Conservation (phyloP, 305 asterid genomes). For the Plantago rigida region DNA sequence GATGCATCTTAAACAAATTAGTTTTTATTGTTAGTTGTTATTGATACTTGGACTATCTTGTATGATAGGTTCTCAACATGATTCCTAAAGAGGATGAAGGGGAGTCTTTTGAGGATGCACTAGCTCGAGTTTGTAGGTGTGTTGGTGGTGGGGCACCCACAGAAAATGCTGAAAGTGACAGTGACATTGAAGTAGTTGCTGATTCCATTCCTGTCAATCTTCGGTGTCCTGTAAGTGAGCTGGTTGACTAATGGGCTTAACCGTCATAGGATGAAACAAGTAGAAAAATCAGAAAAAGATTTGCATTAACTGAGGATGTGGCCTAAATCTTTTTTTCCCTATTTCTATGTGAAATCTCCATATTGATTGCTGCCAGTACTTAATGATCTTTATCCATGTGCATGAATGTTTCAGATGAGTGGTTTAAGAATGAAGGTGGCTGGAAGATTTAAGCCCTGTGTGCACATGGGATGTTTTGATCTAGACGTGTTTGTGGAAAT, state of each 20-base stretch:
- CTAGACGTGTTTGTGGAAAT: slow-evolving; percentile 91
- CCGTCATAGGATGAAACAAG: neutral
- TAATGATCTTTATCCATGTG: slow-evolving; percentile 22
- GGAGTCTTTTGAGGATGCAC: slow-evolving; percentile 82
- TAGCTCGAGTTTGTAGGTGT: slow-evolving; percentile 86
- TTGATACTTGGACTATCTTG: slow-evolving; percentile 18
- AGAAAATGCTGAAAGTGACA: slow-evolving; percentile 93
- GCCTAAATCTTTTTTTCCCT: slow-evolving; percentile 2
- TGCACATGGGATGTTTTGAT: slow-evolving; percentile 97
- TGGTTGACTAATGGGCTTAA: slow-evolving; percentile 3
- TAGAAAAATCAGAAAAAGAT: neutral
- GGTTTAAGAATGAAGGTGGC: slow-evolving; percentile 94
- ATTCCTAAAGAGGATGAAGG: slow-evolving; percentile 86
- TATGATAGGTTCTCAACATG: slow-evolving; percentile 58
- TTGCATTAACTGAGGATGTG: neutral
- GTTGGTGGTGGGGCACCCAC: slow-evolving; percentile 84
- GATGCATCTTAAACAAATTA: neutral
- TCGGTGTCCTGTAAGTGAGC: slow-evolving; percentile 90
- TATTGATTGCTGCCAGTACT: slow-evolving; percentile 7
- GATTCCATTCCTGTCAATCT: slow-evolving; percentile 82
- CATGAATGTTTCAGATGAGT: slow-evolving; percentile 62
- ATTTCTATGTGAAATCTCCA: neutral
- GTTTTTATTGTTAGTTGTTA: slow-evolving; percentile 17
- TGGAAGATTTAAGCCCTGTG: slow-evolving; percentile 88
- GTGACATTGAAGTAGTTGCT: slow-evolving; percentile 96